Evolutionary conservation across 1,284 basidiomycete genomes (phyloP).

Genomic region (Somion occarium): DNA sequence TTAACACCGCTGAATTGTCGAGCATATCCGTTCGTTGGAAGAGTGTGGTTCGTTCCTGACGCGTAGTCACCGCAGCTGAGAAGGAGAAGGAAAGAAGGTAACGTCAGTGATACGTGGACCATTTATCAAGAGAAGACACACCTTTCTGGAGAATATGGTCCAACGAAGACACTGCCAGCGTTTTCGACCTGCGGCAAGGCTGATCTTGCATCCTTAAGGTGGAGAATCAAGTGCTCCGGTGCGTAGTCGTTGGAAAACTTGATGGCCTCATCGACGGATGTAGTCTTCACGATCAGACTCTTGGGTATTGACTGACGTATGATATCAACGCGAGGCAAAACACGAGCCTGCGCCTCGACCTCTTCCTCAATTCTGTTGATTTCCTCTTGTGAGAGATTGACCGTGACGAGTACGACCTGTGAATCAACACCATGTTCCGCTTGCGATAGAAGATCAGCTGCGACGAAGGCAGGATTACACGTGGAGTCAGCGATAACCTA

Average conservation of each 20-base stretch:
- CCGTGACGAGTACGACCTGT: slow-evolving; percentile 90
- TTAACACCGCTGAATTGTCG: slow-evolving; percentile 98
- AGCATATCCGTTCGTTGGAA: slow-evolving; percentile 94
- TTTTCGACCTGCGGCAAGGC: slow-evolving; percentile 75
- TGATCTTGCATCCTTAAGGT: slow-evolving; percentile 68
- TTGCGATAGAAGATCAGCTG: slow-evolving; percentile 94
- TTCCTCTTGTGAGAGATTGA: slow-evolving; percentile 60
- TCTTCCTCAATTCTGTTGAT: slow-evolving; percentile 79
- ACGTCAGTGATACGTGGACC: too few species aligned
- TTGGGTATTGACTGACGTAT: slow-evolving; percentile 89
- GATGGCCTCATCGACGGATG: slow-evolving; percentile 73
- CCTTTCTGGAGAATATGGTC: slow-evolving; percentile 93
- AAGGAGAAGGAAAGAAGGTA: background rate
- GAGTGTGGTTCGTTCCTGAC: slow-evolving; percentile 96
- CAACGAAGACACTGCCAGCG: slow-evolving; percentile 96
- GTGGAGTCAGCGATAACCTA: slow-evolving; percentile 91
- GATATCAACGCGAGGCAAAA: slow-evolving; percentile 86
- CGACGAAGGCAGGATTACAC: slow-evolving; percentile 87
- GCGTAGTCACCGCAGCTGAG: slow-evolving; percentile 95
- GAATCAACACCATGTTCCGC: slow-evolving; percentile 98
- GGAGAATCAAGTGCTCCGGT: slow-evolving; percentile 93
- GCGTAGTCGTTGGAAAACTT: slow-evolving; percentile 96
- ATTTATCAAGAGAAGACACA: slow-evolving; percentile 30
- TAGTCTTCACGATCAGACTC: slow-evolving; percentile 82
- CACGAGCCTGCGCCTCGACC: slow-evolving; percentile 86